phyloP scores from a whole-genome alignment of 2,329 filamentous ascomycete genomes.

The Claviceps digitariae region DNA sequence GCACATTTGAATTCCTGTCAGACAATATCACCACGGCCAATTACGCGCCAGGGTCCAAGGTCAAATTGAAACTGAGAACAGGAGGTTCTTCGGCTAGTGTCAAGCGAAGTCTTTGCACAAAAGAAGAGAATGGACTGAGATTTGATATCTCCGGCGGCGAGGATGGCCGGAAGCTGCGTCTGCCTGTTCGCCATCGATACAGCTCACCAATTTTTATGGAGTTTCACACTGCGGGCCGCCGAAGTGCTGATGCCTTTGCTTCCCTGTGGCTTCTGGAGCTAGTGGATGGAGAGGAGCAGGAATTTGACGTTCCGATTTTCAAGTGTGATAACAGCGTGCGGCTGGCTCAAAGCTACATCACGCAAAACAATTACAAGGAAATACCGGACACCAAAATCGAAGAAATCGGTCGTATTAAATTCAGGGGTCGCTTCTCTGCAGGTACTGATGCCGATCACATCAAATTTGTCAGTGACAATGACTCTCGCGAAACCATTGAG shows the following conservation, averaged over 20 bases:
- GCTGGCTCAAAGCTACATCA: constrained; percentile 86
- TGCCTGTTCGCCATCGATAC: constrained; percentile 85
- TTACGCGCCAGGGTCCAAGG: constrained; percentile 49
- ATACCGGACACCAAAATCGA: constrained; percentile 65
- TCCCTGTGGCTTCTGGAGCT: constrained; percentile 78
- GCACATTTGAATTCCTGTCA: constrained; percentile 78
- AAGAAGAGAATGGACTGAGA: constrained; percentile 38
- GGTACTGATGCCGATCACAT: constrained; percentile 81
- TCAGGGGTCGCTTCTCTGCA: constrained; percentile 72
- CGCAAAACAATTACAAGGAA: constrained; percentile 55
- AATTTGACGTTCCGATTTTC: constrained; percentile 86
- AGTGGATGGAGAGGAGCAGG: constrained; percentile 61
- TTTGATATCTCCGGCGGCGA: constrained; percentile 35
- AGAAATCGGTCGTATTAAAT: constrained; percentile 69
- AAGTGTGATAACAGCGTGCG: constrained; percentile 61
- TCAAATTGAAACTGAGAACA: constrained; percentile 69
- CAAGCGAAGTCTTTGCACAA: constrained; percentile 46
- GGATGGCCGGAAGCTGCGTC: constrained; percentile 38
- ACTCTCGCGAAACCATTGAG: constrained; percentile 85
- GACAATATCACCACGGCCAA: constrained; percentile 51
- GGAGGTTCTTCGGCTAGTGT: constrained; percentile 70
- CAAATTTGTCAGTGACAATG: constrained; percentile 71
- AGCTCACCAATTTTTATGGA: constrained; percentile 83
- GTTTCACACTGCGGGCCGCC: constrained; percentile 57
- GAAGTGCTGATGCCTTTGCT: constrained; percentile 60